Percentiles rank a stretch among this genome's conserved stretches.
Conservation (phyloP, 495 filamentous ascomycete species). For the Astrothelium subdiscretum region DNA sequence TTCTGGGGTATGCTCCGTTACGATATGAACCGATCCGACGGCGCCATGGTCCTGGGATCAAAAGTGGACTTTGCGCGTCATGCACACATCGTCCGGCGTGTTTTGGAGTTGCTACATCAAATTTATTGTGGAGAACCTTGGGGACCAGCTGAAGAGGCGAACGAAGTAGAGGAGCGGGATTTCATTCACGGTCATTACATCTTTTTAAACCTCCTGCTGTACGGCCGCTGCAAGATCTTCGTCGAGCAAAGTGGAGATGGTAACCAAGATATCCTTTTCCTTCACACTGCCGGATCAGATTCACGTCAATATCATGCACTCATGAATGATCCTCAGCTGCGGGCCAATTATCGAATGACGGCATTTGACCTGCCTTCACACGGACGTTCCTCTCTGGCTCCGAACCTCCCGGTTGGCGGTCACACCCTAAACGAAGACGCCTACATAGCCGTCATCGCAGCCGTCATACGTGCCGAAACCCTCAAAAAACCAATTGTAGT, state of each 20-base stretch:
- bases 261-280: constrained; percentile 30
- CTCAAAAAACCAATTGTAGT: constrained; percentile 32
- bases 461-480: constrained; percentile 24
- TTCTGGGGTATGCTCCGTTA: constrained; percentile 30
- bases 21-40: constrained; percentile 32
- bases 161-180: constrained; percentile 22
- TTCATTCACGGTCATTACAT: constrained; percentile 28
- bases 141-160: constrained; percentile 14
- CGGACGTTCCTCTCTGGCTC: constrained; percentile 26
- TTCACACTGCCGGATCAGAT: constrained; percentile 32
- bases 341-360: constrained; percentile 28
- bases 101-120: constrained; percentile 29
- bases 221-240: constrained; percentile 31
- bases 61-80: constrained; percentile 25
- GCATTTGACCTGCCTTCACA: constrained; percentile 32
- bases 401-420: constrained; percentile 10
- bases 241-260: constrained; percentile 29
- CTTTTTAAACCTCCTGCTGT: constrained; percentile 28
- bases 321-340: constrained; percentile 29
- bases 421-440: constrained; percentile 32
- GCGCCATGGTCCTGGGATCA: constrained; percentile 26
- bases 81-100: constrained; percentile 30
- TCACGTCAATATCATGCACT: constrained; percentile 31
- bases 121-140: constrained; percentile 24
- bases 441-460: constrained; percentile 30